phyloP scores from a whole-genome alignment of 805 yeast genomes.

The Myxozyma lipomycoides region DNA sequence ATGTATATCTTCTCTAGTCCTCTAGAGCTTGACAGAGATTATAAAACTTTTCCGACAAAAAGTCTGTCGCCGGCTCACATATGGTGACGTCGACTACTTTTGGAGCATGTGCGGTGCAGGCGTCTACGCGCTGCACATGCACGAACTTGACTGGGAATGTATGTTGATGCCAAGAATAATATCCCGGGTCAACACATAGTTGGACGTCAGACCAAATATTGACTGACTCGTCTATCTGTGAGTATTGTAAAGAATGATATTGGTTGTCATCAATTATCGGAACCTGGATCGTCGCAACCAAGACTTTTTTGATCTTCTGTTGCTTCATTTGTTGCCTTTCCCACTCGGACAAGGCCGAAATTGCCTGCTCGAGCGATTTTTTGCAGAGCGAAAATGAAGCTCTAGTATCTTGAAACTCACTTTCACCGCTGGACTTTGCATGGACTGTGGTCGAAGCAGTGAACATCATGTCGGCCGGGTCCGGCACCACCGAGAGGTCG shows the following conservation, averaged over 20 bases:
- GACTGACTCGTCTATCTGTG: too few relatives aligned
- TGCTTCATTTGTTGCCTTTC: not conserved
- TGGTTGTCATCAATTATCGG: not conserved
- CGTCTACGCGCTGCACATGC: not conserved
- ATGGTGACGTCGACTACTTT: not conserved
- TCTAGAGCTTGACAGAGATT: too few relatives aligned
- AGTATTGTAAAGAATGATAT: too few relatives aligned
- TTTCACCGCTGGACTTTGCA: not conserved
- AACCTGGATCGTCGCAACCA: not conserved
- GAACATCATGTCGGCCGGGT: not conserved
- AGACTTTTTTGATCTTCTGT: not conserved
- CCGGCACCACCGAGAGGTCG: not conserved
- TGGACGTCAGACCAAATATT: not conserved
- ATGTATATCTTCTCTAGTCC: too few relatives aligned
- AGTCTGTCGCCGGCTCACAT: not conserved
- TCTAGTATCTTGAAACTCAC: not conserved
- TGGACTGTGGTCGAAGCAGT: not conserved
- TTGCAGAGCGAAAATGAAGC: not conserved
- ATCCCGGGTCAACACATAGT: conserved; percentile 1
- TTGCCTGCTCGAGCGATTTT: not conserved
- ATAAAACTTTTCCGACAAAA: too few relatives aligned
- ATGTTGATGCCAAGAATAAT: not conserved
- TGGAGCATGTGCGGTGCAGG: not conserved
- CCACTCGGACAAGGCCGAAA: not conserved
- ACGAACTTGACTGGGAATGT: not conserved